Conservation (phyloP, 2,329 filamentous ascomycete genomes). For the Fusarium vanettenii region DNA sequence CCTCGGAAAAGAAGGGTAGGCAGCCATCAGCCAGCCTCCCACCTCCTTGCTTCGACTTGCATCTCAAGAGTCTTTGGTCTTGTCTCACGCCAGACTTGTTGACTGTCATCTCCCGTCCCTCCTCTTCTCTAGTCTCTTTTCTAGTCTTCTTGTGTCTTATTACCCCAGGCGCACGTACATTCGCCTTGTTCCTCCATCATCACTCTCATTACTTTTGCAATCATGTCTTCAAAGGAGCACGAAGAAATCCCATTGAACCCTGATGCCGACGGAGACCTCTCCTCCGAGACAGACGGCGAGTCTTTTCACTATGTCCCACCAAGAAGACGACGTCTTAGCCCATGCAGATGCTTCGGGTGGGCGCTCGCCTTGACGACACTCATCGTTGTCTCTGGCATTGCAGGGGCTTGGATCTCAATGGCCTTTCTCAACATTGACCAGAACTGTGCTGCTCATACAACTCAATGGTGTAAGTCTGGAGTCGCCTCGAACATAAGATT, state of each 20-base stretch:
- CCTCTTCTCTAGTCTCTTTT: neutral
- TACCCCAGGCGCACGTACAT: neutral
- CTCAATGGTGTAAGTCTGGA: constrained; percentile 51
- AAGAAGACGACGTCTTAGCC: constrained; percentile 17
- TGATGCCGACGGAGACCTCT: constrained; percentile 16
- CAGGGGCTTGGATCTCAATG: constrained; percentile 38
- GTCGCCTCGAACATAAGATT: rapidly evolving
- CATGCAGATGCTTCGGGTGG: constrained; percentile 30
- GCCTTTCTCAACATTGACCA: constrained; percentile 35
- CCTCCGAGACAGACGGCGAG: constrained; percentile 35
- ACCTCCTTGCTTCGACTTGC: neutral
- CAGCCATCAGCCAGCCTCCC: constrained; percentile 19
- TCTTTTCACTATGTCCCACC: constrained; percentile 29
- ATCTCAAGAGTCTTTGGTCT: neutral
- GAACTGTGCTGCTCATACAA: constrained; percentile 45
- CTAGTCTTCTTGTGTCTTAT: neutral
- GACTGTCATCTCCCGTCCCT: neutral
- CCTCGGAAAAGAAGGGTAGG: neutral
- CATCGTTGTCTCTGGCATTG: constrained; percentile 28
- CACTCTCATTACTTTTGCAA: neutral
- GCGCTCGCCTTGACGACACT: constrained; percentile 4
- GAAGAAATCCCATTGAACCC: constrained; percentile 32
- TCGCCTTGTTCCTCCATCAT: neutral
- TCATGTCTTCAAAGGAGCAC: constrained; percentile 40
- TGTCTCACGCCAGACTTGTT: neutral